Conservation (phyloP, 441 rosid genomes). For the Daphne laureola region DNA sequence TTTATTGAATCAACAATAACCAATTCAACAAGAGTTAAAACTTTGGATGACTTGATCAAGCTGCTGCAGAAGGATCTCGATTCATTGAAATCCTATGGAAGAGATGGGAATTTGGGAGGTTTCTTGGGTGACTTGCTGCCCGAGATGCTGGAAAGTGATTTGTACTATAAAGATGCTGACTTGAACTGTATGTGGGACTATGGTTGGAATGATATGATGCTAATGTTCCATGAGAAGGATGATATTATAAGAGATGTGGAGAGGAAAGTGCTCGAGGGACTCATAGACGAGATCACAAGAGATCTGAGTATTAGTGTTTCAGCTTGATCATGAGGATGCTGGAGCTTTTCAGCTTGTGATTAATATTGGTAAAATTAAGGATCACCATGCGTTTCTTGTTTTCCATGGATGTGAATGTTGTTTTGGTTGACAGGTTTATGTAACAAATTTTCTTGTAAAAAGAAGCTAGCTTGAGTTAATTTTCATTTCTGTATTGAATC, state of each 20-base stretch:
- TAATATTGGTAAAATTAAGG: too few relatives aligned
- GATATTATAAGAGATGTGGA: constrained; percentile 64
- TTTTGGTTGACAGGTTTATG: too few relatives aligned
- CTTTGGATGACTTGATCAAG: constrained; percentile 59
- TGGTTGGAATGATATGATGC: constrained; percentile 52
- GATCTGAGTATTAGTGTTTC: constrained; percentile 26
- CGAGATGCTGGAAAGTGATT: constrained; percentile 55
- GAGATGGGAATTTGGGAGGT: constrained; percentile 29
- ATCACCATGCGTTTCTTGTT: too few relatives aligned
- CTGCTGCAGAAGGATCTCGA: constrained; percentile 46
- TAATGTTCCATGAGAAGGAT: constrained; percentile 47
- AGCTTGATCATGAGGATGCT: constrained; percentile 1
- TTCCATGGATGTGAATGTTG: too few relatives aligned
- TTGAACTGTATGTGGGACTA: constrained; percentile 83
- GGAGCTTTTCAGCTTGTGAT: too few relatives aligned
- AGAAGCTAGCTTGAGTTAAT: too few relatives aligned
- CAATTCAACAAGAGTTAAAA: constrained; percentile 23
- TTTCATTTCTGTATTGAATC: too few relatives aligned
- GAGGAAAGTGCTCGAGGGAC: constrained; percentile 43
- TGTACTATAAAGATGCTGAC: constrained; percentile 40
- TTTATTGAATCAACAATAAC: constrained; percentile 29
- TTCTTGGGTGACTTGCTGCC: constrained; percentile 53
- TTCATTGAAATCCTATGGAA: constrained; percentile 46
- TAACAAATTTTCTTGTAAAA: too few relatives aligned
- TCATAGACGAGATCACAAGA: constrained; percentile 49